phyloP scores from a whole-genome alignment of 495 filamentous ascomycete species.

The Oidiodendron maius region DNA sequence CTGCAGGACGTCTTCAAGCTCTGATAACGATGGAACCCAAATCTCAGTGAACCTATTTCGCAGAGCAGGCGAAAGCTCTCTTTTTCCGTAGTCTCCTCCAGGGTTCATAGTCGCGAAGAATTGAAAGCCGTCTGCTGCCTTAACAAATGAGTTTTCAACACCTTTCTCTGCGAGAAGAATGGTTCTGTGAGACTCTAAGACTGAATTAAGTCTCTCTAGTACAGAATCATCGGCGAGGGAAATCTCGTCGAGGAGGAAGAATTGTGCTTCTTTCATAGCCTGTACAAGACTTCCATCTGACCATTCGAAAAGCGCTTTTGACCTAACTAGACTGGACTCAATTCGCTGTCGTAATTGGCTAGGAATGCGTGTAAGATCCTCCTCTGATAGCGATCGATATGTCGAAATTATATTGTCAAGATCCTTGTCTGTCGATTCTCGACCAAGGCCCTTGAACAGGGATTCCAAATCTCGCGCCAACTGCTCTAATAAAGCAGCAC shows the following conservation, averaged over 20 bases:
- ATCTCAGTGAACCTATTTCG: constrained; percentile 98
- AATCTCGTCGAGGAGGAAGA: constrained; percentile 95
- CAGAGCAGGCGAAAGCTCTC: constrained; percentile 90
- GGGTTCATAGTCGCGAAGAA: constrained; percentile 99
- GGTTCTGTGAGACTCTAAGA: constrained; percentile 82
- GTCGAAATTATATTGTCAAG: constrained; percentile 11
- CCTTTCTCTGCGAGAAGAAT: constrained; percentile 94
- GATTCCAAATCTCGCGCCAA: constrained; percentile 56
- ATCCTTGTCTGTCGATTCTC: constrained; percentile 27
- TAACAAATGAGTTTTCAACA: constrained; percentile 67
- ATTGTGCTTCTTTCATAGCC: constrained; percentile 83
- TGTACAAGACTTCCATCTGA: constrained; percentile 90
- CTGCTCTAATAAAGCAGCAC: constrained; percentile 59
- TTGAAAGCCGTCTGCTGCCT: constrained; percentile 79
- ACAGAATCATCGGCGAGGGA: constrained; percentile 98
- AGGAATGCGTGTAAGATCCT: constrained; percentile 33
- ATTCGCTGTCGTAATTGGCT: constrained; percentile 49
- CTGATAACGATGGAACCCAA: constrained; percentile 84
- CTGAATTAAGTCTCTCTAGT: constrained; percentile 92
- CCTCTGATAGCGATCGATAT: constrained; percentile 7
- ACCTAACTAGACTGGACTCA: constrained; percentile 49
- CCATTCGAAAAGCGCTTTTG: constrained; percentile 92
- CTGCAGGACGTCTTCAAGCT: constrained; percentile 76
- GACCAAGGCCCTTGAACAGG: constrained; percentile 32
- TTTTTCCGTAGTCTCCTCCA: constrained; percentile 96